Evolutionary conservation across 106 monocot species (phyloP), one percentile per base, ranked within the genome.

Genomic region (Agapanthus africanus): DNA sequence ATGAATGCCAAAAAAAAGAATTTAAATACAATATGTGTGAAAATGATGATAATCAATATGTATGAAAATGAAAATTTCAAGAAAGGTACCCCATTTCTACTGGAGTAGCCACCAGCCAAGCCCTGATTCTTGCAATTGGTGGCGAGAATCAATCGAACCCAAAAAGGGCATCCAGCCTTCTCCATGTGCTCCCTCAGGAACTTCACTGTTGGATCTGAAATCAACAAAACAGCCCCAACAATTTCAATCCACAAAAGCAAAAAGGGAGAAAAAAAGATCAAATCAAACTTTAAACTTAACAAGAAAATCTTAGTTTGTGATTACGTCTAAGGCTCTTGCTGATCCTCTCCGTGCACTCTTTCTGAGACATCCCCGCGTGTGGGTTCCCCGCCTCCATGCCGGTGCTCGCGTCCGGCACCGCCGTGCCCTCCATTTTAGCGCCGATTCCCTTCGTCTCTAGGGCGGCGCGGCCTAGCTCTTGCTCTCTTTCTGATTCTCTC

Each of bases 151-250:
- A 88, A 32, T 15, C 71, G 37, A 71, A 31, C 69, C 81, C 81
- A 79, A 13, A 84, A 79, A 0, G 81, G 84, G 37, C 88, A 88
- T 31, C 88, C 88, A 15, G 76, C 84, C 64, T 82, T 79, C 59
- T 77, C 79, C 84, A 85, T 84, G 19, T 77, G 76, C 71, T 88
- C 73, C 64, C 73, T 73, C 51, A 84, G 25, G 54, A 88, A 88
- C 76, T 59, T 76, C 62, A 85, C 81, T 28, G 78, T 87, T 47
- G 83, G 84, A 81, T 84, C 87, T 87, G 70, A 25, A 50, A 37
- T 39, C n/a, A n/a, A n/a, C n/a, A n/a, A n/a, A n/a, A n/a, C 4
- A 51, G 2, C n/a, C n/a, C 60, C 33, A 60, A 9, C 2, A 10
- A 56, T 25, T 56, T 22, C 11, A 19, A 11, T 8, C 2, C n/a